Base-by-base conservation (phyloP, 345 rosid genomes). In the Eucalyptus sp. region DNA sequence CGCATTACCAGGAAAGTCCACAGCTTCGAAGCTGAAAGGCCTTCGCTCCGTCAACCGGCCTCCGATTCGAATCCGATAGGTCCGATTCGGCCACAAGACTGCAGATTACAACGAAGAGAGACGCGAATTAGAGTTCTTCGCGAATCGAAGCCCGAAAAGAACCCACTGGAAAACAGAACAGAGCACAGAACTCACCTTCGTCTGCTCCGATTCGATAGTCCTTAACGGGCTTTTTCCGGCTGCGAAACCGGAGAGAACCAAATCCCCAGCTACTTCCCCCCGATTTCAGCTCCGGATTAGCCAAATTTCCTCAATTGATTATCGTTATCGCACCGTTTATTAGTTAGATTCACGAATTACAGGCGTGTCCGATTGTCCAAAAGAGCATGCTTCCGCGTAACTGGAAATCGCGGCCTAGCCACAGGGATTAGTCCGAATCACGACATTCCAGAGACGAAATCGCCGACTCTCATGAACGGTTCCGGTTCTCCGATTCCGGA, bases 361-460 rank as follows among this genome's bases (percentile, higher is more conserved):
- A 76, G 83, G 83, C 83, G 6, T 13, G 48, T 37, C 46, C 60
- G 86, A 85, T 85, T 85, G 48, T 76, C 83, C 27, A 76, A 20
- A 76, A 10, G 37, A 20, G 48, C 83, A 76, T 76, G 83, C 81
- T 71, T 64, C 37, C 49, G 33, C 62, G 20, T 48, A 50, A 49
- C 81, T 88, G 58, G 48, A 31, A 62, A 89, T 89, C 85, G 51
- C 87, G 33, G 20, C 51, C 66, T 13, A 37, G 52, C 31, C n/a
- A 91, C 87, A 43, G 89, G 89, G 86, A 31, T 91, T 87, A 91
- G 87, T 89, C 86, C 86, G 15, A 86, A 90, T 80, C 91, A 64
- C 90, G 92, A 88, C 93, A 93, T 91, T 91, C 84, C 86, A 51
- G 88, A 90, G 83, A 66, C n/a, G 10, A 80, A 66, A 79, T 81